Evolutionary conservation across 2,329 filamentous ascomycete genomes (phyloP).

Genomic region (Colletotrichum cordylinicola): DNA sequence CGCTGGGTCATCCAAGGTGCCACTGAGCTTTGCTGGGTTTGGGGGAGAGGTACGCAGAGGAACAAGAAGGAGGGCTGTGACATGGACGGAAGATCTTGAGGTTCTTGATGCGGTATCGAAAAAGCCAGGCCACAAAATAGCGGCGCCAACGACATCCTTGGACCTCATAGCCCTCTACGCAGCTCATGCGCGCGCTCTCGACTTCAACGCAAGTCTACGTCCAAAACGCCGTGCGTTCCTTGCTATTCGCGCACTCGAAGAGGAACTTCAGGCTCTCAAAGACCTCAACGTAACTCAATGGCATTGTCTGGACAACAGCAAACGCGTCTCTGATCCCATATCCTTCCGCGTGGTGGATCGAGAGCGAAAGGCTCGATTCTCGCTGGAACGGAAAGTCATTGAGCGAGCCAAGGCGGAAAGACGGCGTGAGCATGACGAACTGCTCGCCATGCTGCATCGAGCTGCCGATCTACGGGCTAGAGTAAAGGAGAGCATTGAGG

Average conservation of each 20-base stretch:
- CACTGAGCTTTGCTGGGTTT: not conserved
- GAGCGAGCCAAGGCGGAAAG: not conserved
- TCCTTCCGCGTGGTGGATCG: not conserved
- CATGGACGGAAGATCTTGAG: not conserved
- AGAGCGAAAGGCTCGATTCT: not conserved
- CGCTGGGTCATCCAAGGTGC: not conserved
- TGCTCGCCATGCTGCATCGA: not conserved
- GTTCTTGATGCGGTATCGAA: accelerated
- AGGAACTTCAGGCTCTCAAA: not conserved
- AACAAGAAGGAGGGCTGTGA: not conserved
- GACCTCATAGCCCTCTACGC: not conserved
- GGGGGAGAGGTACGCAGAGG: not conserved
- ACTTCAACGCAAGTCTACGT: not conserved
- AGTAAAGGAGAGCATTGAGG: not conserved
- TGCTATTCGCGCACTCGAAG: not conserved
- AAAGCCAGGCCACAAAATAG: not conserved
- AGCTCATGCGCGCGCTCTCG: not conserved
- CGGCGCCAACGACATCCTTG: not conserved
- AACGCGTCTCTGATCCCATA: not conserved
- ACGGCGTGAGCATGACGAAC: not conserved
- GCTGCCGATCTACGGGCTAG: not conserved
- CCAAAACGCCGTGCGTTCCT: not conserved
- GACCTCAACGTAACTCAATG: not conserved
- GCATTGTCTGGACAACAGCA: not conserved
- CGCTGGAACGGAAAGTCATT: not conserved